Percentiles rank a stretch among this genome's conserved stretches.
Evolutionary conservation across 192 early-diverging fungal genomes (phyloP).

Genomic region (Obelidium mucronatum): DNA sequence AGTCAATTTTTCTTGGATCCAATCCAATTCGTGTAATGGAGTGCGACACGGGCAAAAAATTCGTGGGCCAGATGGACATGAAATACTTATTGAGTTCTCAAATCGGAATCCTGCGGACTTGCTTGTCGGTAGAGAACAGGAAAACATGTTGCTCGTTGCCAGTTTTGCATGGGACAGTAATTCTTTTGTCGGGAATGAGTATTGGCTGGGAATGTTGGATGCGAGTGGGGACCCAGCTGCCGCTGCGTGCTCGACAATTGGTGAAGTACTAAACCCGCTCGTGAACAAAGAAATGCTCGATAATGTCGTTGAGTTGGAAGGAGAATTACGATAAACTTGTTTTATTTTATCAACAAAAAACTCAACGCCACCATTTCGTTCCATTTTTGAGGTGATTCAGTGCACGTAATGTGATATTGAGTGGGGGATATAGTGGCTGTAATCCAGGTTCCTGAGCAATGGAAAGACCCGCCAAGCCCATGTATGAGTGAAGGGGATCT

Average conservation of each 20-base stretch:
- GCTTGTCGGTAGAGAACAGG: slow-evolving; percentile 10
- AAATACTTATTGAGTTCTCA: slow-evolving; percentile 45
- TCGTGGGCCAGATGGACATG: slow-evolving; percentile 19
- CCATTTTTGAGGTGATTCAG: slow-evolving; percentile 12
- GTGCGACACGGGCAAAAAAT: no score
- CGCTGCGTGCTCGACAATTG: slow-evolving; percentile 47
- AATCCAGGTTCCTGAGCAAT: slow-evolving; percentile 45
- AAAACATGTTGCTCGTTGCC: slow-evolving; percentile 43
- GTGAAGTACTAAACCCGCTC: slow-evolving; percentile 48
- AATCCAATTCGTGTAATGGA: no score
- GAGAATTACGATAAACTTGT: no score
- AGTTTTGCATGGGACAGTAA: slow-evolving; percentile 54
- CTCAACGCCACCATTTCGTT: slow-evolving; percentile 37
- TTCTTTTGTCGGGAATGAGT: slow-evolving; percentile 50
- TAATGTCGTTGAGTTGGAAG: slow-evolving; percentile 9
- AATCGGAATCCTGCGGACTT: slow-evolving; percentile 41
- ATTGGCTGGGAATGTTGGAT: slow-evolving; percentile 39
- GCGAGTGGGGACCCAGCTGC: slow-evolving; percentile 51
- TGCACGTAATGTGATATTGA: slow-evolving; percentile 61
- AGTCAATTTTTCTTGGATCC: no score
- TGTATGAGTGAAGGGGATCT: slow-evolving; percentile 87
- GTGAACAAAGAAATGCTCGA: slow-evolving; percentile 37
- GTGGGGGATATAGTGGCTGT: slow-evolving; percentile 51
- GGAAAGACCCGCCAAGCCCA: slow-evolving; percentile 74
- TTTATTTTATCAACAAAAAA: no score